phyloP scores from a whole-genome alignment of 2,329 filamentous ascomycete genomes.

The Pleurostoma richardsiae region DNA sequence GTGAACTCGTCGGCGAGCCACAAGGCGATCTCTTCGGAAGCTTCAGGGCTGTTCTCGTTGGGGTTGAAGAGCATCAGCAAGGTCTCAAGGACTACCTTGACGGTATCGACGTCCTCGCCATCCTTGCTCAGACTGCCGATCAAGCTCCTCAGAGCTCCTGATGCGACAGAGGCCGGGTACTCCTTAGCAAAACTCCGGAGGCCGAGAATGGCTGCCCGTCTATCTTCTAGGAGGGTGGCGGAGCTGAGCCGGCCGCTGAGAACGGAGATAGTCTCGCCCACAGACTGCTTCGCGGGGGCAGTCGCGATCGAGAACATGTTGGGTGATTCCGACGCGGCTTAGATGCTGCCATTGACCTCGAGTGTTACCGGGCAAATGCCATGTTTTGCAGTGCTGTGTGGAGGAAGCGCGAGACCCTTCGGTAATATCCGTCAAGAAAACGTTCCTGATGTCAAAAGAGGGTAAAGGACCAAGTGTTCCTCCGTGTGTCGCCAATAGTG shows the following conservation, averaged over 20 bases:
- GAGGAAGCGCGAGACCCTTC: no score
- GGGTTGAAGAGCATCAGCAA: conserved; percentile 84
- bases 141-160: conserved; percentile 81
- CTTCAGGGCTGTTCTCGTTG: conserved; percentile 72
- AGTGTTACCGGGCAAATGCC: not conserved
- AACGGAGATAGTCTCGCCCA: conserved; percentile 87
- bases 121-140: conserved; percentile 84
- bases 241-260: conserved; percentile 83
- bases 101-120: conserved; percentile 90
- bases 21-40: conserved; percentile 89
- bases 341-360: conserved; percentile 6
- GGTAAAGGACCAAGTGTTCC: no score
- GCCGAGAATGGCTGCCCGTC: conserved; percentile 86
- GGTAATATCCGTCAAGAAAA: no score
- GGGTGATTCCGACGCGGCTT: conserved; percentile 1
- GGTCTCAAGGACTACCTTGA: conserved; percentile 92
- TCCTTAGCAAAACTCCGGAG: conserved; percentile 94
- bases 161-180: conserved; percentile 92
- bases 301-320: conserved; percentile 61
- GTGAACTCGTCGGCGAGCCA: conserved; percentile 99
- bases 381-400: no score
- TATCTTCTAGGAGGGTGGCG: conserved; percentile 88
- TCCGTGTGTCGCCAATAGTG: no score
- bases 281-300: conserved; percentile 91
- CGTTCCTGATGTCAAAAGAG: no score